Evolutionary conservation across 495 filamentous ascomycete genomes (phyloP).

Genomic region (Clavariopsis aquatica): DNA sequence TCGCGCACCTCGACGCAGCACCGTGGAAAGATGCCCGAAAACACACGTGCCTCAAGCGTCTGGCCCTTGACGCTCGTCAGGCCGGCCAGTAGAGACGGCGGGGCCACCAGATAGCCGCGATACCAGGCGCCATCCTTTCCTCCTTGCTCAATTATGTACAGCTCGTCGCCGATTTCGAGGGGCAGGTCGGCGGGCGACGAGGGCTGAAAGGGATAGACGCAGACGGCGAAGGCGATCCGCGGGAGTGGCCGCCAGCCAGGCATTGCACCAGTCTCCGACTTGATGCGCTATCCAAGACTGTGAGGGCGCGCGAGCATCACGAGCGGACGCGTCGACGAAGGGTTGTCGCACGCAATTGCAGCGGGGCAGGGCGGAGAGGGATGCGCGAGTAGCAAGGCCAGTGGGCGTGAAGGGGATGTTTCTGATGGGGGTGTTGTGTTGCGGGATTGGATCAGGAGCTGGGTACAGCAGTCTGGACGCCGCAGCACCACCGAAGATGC

Average conservation of each 20-base stretch:
- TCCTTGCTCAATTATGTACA: slow-evolving; percentile 98
- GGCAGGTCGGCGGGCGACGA: slow-evolving; percentile 89
- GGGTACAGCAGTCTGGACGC: too few species aligned
- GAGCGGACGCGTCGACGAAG: slow-evolving; percentile 14
- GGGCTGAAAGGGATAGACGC: slow-evolving; percentile 87
- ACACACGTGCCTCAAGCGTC: slow-evolving; percentile 90
- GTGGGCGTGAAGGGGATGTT: neutral
- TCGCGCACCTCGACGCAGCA: slow-evolving; percentile 79
- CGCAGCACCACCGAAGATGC: neutral
- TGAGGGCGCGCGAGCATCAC: slow-evolving; percentile 31
- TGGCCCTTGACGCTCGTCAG: slow-evolving; percentile 90
- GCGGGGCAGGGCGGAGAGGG: neutral
- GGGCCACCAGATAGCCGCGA: slow-evolving; percentile 90
- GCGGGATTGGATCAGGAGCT: neutral
- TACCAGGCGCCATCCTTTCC: slow-evolving; percentile 85
- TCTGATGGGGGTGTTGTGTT: neutral
- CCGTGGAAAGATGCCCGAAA: slow-evolving; percentile 93
- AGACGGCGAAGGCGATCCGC: slow-evolving; percentile 96
- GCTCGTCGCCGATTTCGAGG: slow-evolving; percentile 93
- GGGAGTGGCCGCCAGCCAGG: slow-evolving; percentile 83
- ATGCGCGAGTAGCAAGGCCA: neutral
- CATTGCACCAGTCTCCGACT: slow-evolving; percentile 25
- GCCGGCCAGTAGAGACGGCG: slow-evolving; percentile 87
- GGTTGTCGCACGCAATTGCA: slow-evolving; percentile 5
- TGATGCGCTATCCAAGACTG: slow-evolving; percentile 24